Evolutionary conservation across 2,329 filamentous ascomycete species (phyloP), one percentile per base, ranked within the genome.

Genomic region (Hirsutella rhossiliensis): DNA sequence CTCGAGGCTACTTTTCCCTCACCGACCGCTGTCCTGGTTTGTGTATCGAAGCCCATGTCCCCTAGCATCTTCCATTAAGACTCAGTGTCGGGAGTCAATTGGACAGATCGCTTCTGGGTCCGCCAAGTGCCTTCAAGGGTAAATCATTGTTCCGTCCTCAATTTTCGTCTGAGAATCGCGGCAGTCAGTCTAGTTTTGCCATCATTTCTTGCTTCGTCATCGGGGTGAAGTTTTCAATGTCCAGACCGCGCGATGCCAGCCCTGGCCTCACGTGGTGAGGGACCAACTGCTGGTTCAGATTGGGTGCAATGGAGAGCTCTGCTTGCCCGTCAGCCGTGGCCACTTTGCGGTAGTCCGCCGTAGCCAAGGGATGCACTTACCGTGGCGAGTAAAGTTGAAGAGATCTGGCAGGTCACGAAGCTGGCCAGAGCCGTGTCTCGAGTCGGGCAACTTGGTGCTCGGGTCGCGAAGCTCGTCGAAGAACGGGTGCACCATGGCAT

Each of bases 401-500:
- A 98, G 76, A 39, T 76, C 75, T 19, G 92, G 92, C 43, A 98
- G 69, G 48, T 96, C 89, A 61, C 84, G 84, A 41, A 84, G 67
- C 40, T 84, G 75, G 48, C 84, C 84, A 53, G 84, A 86, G 49
- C 86, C 78, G 66, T 96, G 88, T 61, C 92, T 84, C 20, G 92
- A 98, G 63, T 98, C 92, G 11, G 90, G 92, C 52, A 98, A 75
- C 63, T 84, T 86, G 47, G 89, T 97, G 62, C 65, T 80, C n/a
- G 88, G 87, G 57, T 96, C 88, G 57, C 92, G 80, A 50, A 98
- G 75, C 66, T 98, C 92, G 59, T 98, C 90, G 59, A 98, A 98
- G 76, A 97, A 98, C 32, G 92, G 88, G 58, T 98, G 92, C 46
- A 94, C 84, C 89, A 98, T 95, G 43, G 92, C 92, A 58, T 97